Evolutionary conservation across 352 stramenopile genomes (phyloP), one percentile per base, ranked within the genome.

Genomic region (Aphanomyces invadans): DNA sequence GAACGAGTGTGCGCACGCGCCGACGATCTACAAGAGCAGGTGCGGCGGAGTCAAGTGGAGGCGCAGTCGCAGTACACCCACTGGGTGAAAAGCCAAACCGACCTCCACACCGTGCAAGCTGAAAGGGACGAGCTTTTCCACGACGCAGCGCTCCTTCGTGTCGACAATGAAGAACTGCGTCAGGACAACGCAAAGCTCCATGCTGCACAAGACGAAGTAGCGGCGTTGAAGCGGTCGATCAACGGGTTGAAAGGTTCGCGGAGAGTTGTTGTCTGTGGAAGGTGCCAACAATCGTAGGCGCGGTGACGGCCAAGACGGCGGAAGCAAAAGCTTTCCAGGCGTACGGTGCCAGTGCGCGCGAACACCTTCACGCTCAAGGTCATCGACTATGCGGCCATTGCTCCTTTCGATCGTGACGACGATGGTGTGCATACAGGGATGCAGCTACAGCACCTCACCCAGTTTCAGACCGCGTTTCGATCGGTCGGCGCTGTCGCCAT

Each of bases 301-400:
- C 79, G 0, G 83, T 89, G 26, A 81, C 83, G 0, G 83, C 83
- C 12, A 91, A 89, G 69, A 70, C 72, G 10, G 83, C 83, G 11
- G 80, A 91, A 67, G 79, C 80, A 2, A 85, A 82, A 42, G 80
- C 82, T 0, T 89, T 89, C 51, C 82, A 89, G 49, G 74, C 83
- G 1, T 89, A 89, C 28, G 80, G 79, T 21, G 74, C 66, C 17
- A 87, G 81, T 25, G 80, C 78, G 15, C 71, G 81, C 4, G 81
- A 88, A 28, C 78, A 88, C 56, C 62, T 88, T 32, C 80, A 88
- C 59, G 64, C 69, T 21, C 81, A 90, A 66, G 59, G 59, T 66
- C 19, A 17, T 4, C 7, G 4, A 53, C 1, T 7, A 19, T n/a
- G 7, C 15, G n/a, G 17, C 31, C 9, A 62, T 62, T 42, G 29